Evolutionary conservation across 352 stramenopile genomes (phyloP), one percentile per base, ranked within the genome.

Genomic region (Pythium phragmitis): DNA sequence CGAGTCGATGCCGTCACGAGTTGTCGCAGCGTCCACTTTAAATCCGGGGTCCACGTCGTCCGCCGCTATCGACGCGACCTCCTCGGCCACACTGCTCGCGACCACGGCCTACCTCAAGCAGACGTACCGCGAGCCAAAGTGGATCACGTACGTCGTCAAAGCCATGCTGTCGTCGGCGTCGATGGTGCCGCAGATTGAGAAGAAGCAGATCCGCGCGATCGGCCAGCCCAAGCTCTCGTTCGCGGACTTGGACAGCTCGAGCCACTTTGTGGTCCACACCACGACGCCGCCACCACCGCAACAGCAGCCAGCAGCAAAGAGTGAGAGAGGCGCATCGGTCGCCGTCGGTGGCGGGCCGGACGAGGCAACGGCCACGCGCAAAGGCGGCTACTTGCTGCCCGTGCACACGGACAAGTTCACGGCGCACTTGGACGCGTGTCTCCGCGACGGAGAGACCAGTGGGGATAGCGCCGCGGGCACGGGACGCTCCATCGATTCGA

Each of bases 91-190:
- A 7, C 41, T 72, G 8, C 14, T 72, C 9, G 73, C 69, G 1
- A 74, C 63, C 0, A 82, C 72, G 16, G 72, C 79, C 19, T 92
- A 80, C 36, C 70, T 88, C 9, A 74, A 76, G 16, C 77, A 89
- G 49, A 82, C 62, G 2, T 88, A 79, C 19, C 74, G 77, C 21
- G 79, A 88, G 28, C 74, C 83, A 14, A 88, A 86, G 41, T 92
- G 83, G 83, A 85, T 76, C 63, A 68, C 87, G 33, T 89, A 86
- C 48, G 63, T 89, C 42, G 69, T 92, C 30, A 88, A 89, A 52
- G 84, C 83, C 16, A 82, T 76, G 36, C 63, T 90, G 3, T 92
- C 83, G 9, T 89, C 77, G 0, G 69, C 80, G 19, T 65, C 67
- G 4, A 89, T 90, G 79, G 76, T 87, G 39, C 79, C 80, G 21